Base-by-base conservation (phyloP, 495 filamentous ascomycete genomes). In the Aspergillus conjunctus region DNA sequence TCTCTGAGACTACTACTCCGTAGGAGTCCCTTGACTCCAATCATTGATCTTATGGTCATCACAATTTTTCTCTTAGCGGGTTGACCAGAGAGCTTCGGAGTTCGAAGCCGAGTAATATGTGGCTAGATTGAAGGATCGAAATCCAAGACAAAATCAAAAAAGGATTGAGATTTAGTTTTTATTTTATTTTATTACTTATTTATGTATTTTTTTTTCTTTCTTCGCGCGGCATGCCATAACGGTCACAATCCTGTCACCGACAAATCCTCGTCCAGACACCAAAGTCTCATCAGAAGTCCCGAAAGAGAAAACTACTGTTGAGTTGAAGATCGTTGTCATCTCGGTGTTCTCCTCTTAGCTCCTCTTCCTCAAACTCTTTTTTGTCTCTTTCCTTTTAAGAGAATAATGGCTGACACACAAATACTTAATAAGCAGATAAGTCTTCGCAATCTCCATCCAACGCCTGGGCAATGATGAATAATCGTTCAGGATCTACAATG, bases 91-190 rank as follows among this genome's bases (percentile, higher is more conserved):
- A 44, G 48, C 20, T 22, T n/a, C 26, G 26, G 26, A 26, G 26
- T 26, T 26, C 26, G 20, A 54, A 62, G 39, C 55, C 58, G 52
- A 56, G 45, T 44, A 59, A 59, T 43, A 53, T 46, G 66, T 68
- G 59, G 62, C 56, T 58, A 50, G 57, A 50, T 61, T 31, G 56
- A 63, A 59, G 60, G 59, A 68, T 65, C 61, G 62, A 45, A 56
- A 68, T 43, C 58, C 56, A 65, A 33, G 31, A 46, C 52, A 57
- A 67, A 59, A 64, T 58, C 8, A 0, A 21, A 18, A 48, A 48
- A 21, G 44, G 44, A 48, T 48, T n/a, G n/a, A n/a, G n/a, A n/a
- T n/a, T n/a, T n/a, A n/a, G n/a, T n/a, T 48, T 48, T 21, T 2
- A 26, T 26, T 26, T 26, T 26, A 26, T 2, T 26, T 26, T 26